Evolutionary conservation across 2,329 filamentous ascomycete species (phyloP).

Genomic region (Bipolaris oryzae): DNA sequence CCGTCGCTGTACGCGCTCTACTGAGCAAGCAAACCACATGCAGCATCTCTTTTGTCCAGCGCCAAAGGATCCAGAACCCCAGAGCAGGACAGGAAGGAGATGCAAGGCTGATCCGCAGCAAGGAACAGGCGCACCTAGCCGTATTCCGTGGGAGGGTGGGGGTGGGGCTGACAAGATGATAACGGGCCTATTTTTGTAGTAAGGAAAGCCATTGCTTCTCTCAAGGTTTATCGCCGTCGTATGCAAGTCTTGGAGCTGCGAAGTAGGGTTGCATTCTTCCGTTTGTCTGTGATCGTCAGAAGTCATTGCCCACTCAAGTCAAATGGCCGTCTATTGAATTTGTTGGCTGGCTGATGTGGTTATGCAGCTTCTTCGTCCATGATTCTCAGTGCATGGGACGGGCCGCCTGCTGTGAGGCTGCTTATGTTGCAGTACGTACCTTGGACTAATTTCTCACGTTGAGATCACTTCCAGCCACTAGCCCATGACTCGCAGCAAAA

Average conservation of each 20-base stretch:
- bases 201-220: background rate
- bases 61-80: background rate
- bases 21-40: background rate
- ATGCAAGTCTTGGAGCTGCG: background rate
- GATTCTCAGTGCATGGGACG: background rate
- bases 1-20: slow-evolving; percentile 5
- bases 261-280: background rate
- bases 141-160: background rate
- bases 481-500: background rate
- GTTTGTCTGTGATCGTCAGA: background rate
- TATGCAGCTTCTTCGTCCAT: background rate
- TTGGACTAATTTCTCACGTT: background rate
- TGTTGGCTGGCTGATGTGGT: background rate
- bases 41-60: no score
- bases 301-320: background rate
- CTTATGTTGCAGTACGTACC: background rate
- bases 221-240: background rate
- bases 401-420: background rate
- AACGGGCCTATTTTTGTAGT: background rate
- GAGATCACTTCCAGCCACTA: background rate
- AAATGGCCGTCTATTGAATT: background rate
- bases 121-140: slow-evolving; percentile 3
- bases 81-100: background rate
- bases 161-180: background rate
- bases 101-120: slow-evolving; percentile 1